These are phyloP conservation scores for Coniosporium tulheliwenetii DNA, from an alignment of 2,329 filamentous ascomycete genomes.

Conservation along the genomic window DNA sequence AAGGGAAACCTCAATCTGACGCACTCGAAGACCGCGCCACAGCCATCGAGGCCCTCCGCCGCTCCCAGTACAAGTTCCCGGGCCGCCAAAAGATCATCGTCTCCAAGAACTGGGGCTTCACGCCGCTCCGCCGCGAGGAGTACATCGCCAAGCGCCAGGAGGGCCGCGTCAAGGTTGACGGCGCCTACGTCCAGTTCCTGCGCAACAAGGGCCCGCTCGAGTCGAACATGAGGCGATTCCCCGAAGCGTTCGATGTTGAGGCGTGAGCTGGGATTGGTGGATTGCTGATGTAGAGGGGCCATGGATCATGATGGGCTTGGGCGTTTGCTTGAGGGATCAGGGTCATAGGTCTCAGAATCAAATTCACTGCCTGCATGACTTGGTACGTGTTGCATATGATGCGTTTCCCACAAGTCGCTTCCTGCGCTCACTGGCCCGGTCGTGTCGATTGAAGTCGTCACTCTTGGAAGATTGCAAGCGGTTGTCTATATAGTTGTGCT, in stretches of 20 bases:
- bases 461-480: too few species aligned
- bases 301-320: too few species aligned
- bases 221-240: conserved; percentile 88
- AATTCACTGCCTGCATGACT: too few species aligned
- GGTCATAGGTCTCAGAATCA: too few species aligned
- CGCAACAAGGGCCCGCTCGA: conserved; percentile 77
- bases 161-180: conserved; percentile 88
- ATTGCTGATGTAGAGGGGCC: too few species aligned
- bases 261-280: conserved; percentile 9
- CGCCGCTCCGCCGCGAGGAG: conserved; percentile 90
- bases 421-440: too few species aligned
- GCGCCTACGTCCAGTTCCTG: conserved; percentile 99
- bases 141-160: conserved; percentile 91
- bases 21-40: conserved; percentile 54
- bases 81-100: conserved; percentile 99
- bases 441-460: too few species aligned
- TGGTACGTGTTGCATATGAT: too few species aligned
- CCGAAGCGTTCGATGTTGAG: conserved; percentile 58
- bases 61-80: conserved; percentile 99
- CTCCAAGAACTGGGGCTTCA: conserved; percentile 99
- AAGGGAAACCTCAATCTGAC: conserved; percentile 6
- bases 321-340: too few species aligned
- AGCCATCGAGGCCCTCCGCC: conserved; percentile 96
- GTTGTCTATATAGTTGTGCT: too few species aligned
- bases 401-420: too few species aligned